Base-by-base conservation (phyloP, 2,329 filamentous ascomycete species). In the Dryadomyces quercivorus region DNA sequence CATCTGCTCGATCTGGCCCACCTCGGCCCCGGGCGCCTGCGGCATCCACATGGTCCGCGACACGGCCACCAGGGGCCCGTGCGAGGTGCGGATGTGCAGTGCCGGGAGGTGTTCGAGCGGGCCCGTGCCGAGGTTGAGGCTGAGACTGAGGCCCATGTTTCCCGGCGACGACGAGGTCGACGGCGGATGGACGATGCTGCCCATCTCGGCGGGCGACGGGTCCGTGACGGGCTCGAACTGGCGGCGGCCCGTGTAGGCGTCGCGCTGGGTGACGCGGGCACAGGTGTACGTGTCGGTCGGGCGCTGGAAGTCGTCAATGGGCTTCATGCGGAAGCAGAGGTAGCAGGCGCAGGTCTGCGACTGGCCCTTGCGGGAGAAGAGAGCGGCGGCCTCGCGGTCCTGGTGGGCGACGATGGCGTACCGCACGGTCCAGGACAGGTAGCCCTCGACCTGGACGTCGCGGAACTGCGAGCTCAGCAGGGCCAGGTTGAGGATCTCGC, bases 321-420 rank as follows among this genome's bases (percentile, higher is more conserved):
- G 15, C 21, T 56, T 56, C 34, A 62, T 58, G n/a, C 57, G 57
- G 38, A 57, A 62, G 47, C 60, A 62, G 13, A 61, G 54, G 48
- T 62, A 62, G 53, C 60, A 62, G 10, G 51, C 59, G 15, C n/a
- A 42, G 13, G 13, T 36, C 40, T 48, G 48, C 38, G 44, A 16
- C 45, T 26, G 20, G 34, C 13, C 50, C 43, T 6, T 38, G 36
- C 12, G 21, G 12, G 21, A 16, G 1, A 6, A 15, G n/a, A 52
- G 44, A 34, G 47, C 44, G 26, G 8, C 31, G 8, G 50, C 18
- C 26, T 51, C 20, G 12, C 26, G 21, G 10, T 59, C 56, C 7
- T 44, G 21, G 18, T 21, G 40, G 3, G 52, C 52, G 15, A 59
- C 51, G 22, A 47, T 36, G 15, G 54, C 52, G 20, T 56, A 49